Evolutionary conservation across 2,329 filamentous ascomycete species (phyloP), one percentile per base, ranked within the genome.

Genomic region (Chrysoporthe deuterocubensis): DNA sequence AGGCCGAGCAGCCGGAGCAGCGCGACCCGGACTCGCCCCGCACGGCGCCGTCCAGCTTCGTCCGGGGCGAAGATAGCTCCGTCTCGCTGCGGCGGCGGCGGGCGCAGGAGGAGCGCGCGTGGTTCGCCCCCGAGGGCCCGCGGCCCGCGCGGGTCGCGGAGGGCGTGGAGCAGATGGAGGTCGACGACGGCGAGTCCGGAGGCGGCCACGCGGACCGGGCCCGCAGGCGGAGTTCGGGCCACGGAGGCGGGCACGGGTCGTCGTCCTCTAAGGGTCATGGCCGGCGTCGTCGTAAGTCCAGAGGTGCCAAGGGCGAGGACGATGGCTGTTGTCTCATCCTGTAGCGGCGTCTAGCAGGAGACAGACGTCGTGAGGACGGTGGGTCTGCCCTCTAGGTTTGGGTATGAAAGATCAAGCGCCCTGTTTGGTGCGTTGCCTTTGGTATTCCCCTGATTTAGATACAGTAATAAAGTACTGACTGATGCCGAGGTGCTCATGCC

Each of bases 31-130:
- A 11, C 11, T 21, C 26, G 21, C 50, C 21, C 11, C 21, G 21
- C 4, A 16, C 50, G 26, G 21, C 50, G 5, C 50, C 50, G 13
- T 32, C 50, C 26, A 54, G 50, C 50, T 54, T 32, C 50, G 50
- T 11, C 11, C 11, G 50, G 13, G 50, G 6, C 4, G 21, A 21
- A 6, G 26, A 26, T 13, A 54, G 11, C 50, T 54, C 26, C 50
- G 21, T 54, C 57, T 26, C 26, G 26, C 32, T 59, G 18, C 21
- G 21, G 32, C 34, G 34, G 57, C 32, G 9, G 57, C 57, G 57
- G 57, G 18, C 32, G 57, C 42, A 32, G 32, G 34, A 59, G 5
- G 65, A 67, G 21, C 56, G 34, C 43, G 11, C 13, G 37, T 62
- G 59, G 59, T 34, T 21, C 18, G 37, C 59, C 18, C 43, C 26